Conservation (phyloP, 1,139 yeast species). For the Yamadazyma dendronema region DNA sequence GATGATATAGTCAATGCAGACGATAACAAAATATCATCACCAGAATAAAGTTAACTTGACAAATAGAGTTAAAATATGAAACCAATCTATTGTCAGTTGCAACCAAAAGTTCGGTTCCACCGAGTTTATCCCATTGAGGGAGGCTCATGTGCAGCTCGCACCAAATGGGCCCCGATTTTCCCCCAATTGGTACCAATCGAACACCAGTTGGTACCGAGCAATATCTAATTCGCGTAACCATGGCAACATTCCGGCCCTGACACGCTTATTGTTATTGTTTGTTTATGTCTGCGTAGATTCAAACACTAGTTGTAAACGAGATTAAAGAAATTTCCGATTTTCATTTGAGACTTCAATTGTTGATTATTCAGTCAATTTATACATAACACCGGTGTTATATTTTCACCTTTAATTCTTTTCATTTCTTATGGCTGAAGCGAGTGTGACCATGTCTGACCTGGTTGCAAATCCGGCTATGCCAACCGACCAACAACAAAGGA, state of each 20-base stretch:
- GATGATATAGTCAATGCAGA: no score
- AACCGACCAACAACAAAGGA: no score
- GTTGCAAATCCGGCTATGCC: no score
- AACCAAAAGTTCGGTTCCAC: no score
- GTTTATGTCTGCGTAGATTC: conserved; percentile 2
- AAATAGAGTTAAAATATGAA: no score
- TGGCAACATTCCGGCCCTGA: background rate
- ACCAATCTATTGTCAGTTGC: no score
- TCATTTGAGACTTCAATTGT: background rate
- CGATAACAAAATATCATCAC: no score
- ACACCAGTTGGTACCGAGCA: background rate
- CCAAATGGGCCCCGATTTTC: no score
- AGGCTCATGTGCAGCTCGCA: no score
- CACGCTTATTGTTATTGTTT: conserved; percentile 1
- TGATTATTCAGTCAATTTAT: background rate
- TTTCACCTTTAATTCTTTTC: background rate
- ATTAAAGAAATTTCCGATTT: background rate
- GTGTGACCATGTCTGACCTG: background rate
- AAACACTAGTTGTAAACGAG: conserved; percentile 1
- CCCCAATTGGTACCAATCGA: no score
- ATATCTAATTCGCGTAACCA: background rate
- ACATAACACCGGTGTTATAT: background rate
- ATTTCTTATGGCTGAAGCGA: background rate
- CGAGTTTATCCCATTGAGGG: no score
- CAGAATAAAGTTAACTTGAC: no score